Evolutionary conservation across 441 rosid genomes (phyloP), one percentile per base, ranked within the genome.

Genomic region (Daphne laureola): DNA sequence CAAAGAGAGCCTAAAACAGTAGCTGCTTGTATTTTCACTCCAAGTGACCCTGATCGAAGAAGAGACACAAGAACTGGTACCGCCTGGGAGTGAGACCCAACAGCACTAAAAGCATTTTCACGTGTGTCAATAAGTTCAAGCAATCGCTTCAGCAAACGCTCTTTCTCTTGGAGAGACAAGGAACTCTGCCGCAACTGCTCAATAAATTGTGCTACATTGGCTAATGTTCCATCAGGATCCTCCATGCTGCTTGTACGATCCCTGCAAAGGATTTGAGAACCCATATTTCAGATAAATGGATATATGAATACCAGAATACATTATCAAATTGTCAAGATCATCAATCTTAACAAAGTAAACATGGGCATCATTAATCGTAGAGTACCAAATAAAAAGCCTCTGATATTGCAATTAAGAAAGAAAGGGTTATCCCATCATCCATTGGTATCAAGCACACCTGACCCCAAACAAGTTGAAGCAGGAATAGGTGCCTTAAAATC

Each of bases 61-160:
- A 91, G 98, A 58, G 99, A 95, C 61, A 95, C 99, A 66, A 95
- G 98, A 47, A 95, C 99, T 17, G 99, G 99, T 65, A 95, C 99
- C 57, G 99, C 99, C 73, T 95, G 99, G 66, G 98, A 95, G 73
- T 95, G 99, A 69, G 99, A 89, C 60, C 96, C 98, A 56, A 95
- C 99, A 67, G 99, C 99, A 69, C 99, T 83, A 75, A 91, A 89
- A 57, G 98, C 99, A 68, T 84, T 85, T 73, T 91, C 98, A 61
- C 96, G 96, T 40, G 86, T 89, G 63, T 91, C 90, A 47, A 91
- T 86, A 61, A 95, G 99, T 71, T 89, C 99, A 50, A 85, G 79
- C 72, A 91, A 78, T 70, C 88, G 99, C 79, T 77, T 85, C 84
- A 95, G 68, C 51, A 88, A 80, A 71, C 78, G 68, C 63, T 91